Evolutionary conservation across 1,284 basidiomycete species (phyloP), one percentile per base, ranked within the genome.

Genomic region (Sparassis latifolia): DNA sequence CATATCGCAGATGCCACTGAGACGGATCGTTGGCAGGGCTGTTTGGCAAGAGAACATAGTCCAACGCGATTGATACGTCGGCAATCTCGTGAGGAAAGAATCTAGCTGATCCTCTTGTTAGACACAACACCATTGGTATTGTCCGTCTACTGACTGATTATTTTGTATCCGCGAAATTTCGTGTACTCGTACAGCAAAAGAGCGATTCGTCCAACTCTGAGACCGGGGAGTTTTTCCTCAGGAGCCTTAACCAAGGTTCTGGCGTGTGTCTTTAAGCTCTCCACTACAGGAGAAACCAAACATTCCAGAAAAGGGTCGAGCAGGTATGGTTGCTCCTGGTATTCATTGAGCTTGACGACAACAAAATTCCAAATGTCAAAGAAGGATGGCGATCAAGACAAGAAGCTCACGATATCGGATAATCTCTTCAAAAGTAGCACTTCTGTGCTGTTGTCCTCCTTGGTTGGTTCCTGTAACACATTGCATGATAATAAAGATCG

Each of bases 271-370:
- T 84, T 83, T 41, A 97, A 67, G n/a, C 67, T 66, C 32, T 80
- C 75, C 44, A 92, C 84, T 2, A 90, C 81, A 0, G 95, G 94
- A 2, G 74, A 68, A 9, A 98, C 81, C 52, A 99, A 83, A 12
- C 72, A 65, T 61, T 94, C 89, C n/a, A 99, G 77, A 60, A 82
- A 86, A n/a, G 95, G 94, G 66, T 99, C 97, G n/a, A 98, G 78
- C 0, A 99, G 79, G 62, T 95, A 92, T 2, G 94, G 77, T 61
- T 96, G 90, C 53, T 98, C 95, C 64, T 97, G 94, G 63, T 97
- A 99, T 64, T 85, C 80, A 65, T 84, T 80, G 40, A 98, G 79
- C 94, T 97, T 45, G 10, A 40, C 52, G 10, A 10, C 32, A 37
- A 31, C 5, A 10, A 12, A 51, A 38, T 51, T 27, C 28, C n/a